A percentile compares a stretch with the other conserved stretches of the same genome.
Evolutionary conservation across 345 rosid genomes (phyloP).

Genomic region (Citrus cavaleriei): DNA sequence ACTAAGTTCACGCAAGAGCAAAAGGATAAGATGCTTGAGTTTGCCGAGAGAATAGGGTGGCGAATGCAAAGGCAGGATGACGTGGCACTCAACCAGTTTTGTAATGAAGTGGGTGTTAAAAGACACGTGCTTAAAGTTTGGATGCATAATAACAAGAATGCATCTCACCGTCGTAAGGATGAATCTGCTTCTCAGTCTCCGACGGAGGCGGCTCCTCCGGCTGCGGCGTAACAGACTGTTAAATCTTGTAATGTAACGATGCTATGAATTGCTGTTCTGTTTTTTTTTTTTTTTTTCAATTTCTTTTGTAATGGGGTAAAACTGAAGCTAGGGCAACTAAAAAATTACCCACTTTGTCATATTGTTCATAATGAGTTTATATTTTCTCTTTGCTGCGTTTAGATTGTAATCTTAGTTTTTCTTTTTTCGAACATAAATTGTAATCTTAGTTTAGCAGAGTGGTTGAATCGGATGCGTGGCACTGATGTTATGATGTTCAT

Average conservation of each 20-base stretch:
- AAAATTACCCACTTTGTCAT: too few species aligned
- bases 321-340: too few species aligned
- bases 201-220: not conserved
- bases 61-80: slow-evolving; percentile 37
- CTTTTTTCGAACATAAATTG: too few species aligned
- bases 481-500: too few species aligned
- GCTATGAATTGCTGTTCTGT: too few species aligned
- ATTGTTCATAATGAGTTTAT: not conserved
- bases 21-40: slow-evolving; percentile 40
- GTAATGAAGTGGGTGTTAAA: slow-evolving; percentile 36
- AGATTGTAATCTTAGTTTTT: too few species aligned
- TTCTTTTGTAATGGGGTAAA: too few species aligned
- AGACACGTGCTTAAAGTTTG: slow-evolving; percentile 45
- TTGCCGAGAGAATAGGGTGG: slow-evolving; percentile 47
- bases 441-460: too few species aligned
- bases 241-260: not conserved
- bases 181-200: not conserved
- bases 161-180: slow-evolving; percentile 12
- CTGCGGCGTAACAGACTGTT: not conserved
- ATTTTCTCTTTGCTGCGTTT: too few species aligned
- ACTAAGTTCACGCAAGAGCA: slow-evolving; percentile 44
- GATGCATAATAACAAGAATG: slow-evolving; percentile 56
- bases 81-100: slow-evolving; percentile 32
- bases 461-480: too few species aligned
- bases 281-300: too few species aligned